phyloP scores from a whole-genome alignment of 2,329 filamentous ascomycete species.

The Hypoxylon sp. region DNA sequence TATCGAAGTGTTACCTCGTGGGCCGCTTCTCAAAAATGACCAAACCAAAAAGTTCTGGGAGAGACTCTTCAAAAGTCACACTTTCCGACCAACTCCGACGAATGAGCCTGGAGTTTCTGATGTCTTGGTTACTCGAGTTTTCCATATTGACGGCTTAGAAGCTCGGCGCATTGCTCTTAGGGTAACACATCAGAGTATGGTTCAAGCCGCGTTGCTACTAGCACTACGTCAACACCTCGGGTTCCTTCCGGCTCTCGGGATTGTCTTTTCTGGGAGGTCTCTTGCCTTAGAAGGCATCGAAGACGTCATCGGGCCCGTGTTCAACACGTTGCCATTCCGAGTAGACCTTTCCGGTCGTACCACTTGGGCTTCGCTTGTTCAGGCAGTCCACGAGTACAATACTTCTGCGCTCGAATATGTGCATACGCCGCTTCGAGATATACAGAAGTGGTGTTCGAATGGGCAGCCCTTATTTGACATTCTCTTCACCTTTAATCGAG shows the following conservation, averaged over 20 bases:
- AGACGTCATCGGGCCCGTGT: conserved; percentile 82
- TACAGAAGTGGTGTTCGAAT: conserved; percentile 82
- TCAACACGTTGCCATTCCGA: conserved; percentile 88
- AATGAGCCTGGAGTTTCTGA: conserved; percentile 10
- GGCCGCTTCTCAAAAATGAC: conserved; percentile 71
- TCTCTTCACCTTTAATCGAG: conserved; percentile 84
- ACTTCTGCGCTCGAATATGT: conserved; percentile 78
- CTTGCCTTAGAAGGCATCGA: conserved; percentile 77
- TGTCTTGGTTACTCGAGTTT: conserved; percentile 47
- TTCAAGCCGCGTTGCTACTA: conserved; percentile 81
- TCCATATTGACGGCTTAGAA: conserved; percentile 64
- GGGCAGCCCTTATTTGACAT: conserved; percentile 79
- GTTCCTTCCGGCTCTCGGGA: conserved; percentile 72
- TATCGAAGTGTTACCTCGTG: conserved; percentile 75
- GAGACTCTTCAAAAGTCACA: conserved; percentile 63
- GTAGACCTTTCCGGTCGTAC: conserved; percentile 60
- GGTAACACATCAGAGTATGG: conserved; percentile 83
- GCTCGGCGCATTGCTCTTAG: conserved; percentile 70
- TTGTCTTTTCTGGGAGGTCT: conserved; percentile 83
- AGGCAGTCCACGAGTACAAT: conserved; percentile 79
- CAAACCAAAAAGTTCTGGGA: conserved; percentile 75
- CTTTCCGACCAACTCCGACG: conserved; percentile 45
- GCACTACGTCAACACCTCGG: conserved; percentile 69
- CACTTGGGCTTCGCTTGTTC: conserved; percentile 73
- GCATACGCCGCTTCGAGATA: conserved; percentile 81